phyloP scores from a whole-genome alignment of 2,329 filamentous ascomycete species.

The Pestalotiopsis sp. region DNA sequence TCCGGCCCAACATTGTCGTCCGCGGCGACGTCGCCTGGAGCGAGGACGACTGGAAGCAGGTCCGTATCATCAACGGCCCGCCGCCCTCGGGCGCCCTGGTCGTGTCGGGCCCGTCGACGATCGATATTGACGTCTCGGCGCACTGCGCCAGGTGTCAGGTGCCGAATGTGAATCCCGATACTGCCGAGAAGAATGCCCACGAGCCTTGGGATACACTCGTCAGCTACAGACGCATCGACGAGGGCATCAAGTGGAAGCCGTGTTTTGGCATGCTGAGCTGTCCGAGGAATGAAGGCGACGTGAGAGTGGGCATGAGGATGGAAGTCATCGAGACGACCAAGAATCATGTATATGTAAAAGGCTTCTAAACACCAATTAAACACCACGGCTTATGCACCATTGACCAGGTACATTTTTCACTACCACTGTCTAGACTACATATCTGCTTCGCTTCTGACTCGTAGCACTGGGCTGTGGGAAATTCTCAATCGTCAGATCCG shows the following conservation, averaged over 20 bases:
- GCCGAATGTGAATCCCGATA: constrained; percentile 67
- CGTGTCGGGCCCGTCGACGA: constrained; percentile 11
- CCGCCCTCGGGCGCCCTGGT: background rate
- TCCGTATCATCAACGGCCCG: constrained; percentile 44
- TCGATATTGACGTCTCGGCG: constrained; percentile 59
- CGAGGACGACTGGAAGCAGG: constrained; percentile 65
- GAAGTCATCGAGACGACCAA: constrained; percentile 60
- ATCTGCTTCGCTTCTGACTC: background rate
- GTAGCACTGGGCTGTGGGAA: constrained; percentile 29
- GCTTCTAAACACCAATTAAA: background rate
- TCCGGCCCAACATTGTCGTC: constrained; percentile 66
- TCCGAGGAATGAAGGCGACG: constrained; percentile 54
- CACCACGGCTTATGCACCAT: background rate
- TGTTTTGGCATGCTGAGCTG: constrained; percentile 70
- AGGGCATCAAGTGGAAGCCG: constrained; percentile 64
- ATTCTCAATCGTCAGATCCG: constrained; percentile 34
- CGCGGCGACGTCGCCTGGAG: constrained; percentile 58
- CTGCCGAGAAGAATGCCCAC: constrained; percentile 57
- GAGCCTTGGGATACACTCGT: constrained; percentile 66
- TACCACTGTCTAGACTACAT: background rate
- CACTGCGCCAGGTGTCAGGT: constrained; percentile 64
- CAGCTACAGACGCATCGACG: constrained; percentile 62
- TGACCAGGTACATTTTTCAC: background rate
- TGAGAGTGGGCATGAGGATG: constrained; percentile 61
- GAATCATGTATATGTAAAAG: constrained; percentile 44